A percentile compares a stretch with the other conserved stretches of the same genome.
Evolutionary conservation across 2,329 filamentous ascomycete genomes (phyloP).

Genomic region (Fusarium zealandicum): DNA sequence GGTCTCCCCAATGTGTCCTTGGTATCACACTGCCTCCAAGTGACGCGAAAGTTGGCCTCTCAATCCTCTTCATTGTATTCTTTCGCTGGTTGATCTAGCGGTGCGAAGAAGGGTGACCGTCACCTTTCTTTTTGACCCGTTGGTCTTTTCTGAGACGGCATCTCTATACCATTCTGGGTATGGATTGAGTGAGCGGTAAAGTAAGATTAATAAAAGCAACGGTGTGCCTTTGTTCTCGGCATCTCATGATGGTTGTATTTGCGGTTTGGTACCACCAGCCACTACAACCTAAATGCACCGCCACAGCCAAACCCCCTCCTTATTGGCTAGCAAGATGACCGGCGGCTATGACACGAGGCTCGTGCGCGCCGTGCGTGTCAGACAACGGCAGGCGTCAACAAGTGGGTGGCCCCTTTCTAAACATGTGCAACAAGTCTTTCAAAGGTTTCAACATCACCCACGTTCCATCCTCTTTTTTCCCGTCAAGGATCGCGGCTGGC

Average conservation of each 20-base stretch:
- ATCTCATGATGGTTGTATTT: not conserved
- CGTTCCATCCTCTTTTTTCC: not conserved
- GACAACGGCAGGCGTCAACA: conserved; percentile 23
- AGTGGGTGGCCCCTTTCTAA: conserved; percentile 30
- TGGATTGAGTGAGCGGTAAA: too few relatives aligned
- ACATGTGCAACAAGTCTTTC: conserved; percentile 14
- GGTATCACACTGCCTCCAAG: conserved; percentile 41
- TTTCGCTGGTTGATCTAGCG: conserved; percentile 32
- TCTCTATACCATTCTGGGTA: too few relatives aligned
- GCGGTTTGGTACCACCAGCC: conserved; percentile 15
- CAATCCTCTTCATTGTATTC: conserved; percentile 33
- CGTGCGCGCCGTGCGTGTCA: conserved; percentile 12
- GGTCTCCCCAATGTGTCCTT: conserved; percentile 32
- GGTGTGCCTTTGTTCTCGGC: not conserved
- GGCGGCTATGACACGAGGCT: conserved; percentile 4
- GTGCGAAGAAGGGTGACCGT: conserved; percentile 31
- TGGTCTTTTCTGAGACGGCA: too few relatives aligned
- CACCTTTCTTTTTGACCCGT: too few relatives aligned
- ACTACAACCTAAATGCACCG: conserved; percentile 22
- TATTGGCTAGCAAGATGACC: conserved; percentile 24
- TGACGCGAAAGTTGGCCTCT: conserved; percentile 19
- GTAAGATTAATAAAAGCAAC: too few relatives aligned
- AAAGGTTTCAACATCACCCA: conserved; percentile 23
- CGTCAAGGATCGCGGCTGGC: conserved; percentile 8
- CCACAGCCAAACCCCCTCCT: conserved; percentile 18